These are phyloP conservation scores for Aureobasidium melanogenum DNA, from an alignment of 2,329 filamentous ascomycete genomes.

Conservation along the genomic window DNA sequence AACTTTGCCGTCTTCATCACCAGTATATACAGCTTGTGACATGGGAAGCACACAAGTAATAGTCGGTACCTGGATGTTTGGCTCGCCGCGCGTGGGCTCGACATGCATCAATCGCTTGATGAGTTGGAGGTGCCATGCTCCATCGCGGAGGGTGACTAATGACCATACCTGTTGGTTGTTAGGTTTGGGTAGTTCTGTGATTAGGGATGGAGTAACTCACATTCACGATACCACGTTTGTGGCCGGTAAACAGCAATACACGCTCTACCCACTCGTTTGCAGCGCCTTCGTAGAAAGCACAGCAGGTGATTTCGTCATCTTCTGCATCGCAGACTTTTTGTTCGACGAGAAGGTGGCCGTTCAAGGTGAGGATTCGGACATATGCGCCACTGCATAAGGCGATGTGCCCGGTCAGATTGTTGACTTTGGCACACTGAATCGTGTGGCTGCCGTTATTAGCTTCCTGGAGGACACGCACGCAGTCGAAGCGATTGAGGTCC, in stretches of 20 bases:
- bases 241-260: slow-evolving; percentile 80
- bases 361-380: slow-evolving; percentile 75
- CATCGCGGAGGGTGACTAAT: slow-evolving; percentile 46
- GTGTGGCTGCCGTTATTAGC: slow-evolving; percentile 51
- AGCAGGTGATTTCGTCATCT: slow-evolving; percentile 64
- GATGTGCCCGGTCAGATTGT: slow-evolving; percentile 85
- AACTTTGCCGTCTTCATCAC: slow-evolving; percentile 86
- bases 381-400: slow-evolving; percentile 70
- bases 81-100: slow-evolving; percentile 56
- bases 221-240: slow-evolving; percentile 74
- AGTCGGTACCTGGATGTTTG: slow-evolving; percentile 49
- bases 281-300: slow-evolving; percentile 86
- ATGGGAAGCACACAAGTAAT: slow-evolving; percentile 83
- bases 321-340: slow-evolving; percentile 65
- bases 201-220: slow-evolving; percentile 39
- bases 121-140: slow-evolving; percentile 66
- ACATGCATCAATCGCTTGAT: slow-evolving; percentile 75
- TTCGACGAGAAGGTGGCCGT: slow-evolving; percentile 72
- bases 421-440: slow-evolving; percentile 69
- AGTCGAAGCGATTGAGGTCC: slow-evolving; percentile 86
- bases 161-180: slow-evolving; percentile 43
- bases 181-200: neutral
- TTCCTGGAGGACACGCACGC: slow-evolving; percentile 45
- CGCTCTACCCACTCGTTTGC: slow-evolving; percentile 88
- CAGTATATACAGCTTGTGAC: slow-evolving; percentile 78